Evolutionary conservation across 441 rosid genomes (phyloP), one percentile per base, ranked within the genome.

Genomic region (Melastoma candidum): DNA sequence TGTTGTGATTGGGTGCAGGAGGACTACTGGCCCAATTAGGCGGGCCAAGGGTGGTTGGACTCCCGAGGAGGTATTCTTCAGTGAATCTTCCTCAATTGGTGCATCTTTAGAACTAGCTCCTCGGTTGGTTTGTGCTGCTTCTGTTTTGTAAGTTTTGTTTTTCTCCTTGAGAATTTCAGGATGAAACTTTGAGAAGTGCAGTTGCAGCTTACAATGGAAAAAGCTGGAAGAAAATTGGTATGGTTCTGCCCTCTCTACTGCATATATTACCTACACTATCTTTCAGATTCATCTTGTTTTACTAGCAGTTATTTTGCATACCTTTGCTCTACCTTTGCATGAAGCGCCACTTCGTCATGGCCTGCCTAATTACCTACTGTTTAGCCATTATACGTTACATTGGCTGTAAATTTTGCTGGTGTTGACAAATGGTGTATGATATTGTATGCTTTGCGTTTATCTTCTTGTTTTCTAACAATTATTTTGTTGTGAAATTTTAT

Each of bases 141-240:
- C 7, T 12, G 8, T 58, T 48, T 22, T 24, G 1, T 53, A 49
- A 63, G 22, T 17, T 17, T 17, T 17, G 22, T 39, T 11, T 22
- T 49, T 6, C 7, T 48, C 36, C 41, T 54, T 53, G 27, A 61
- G 52, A 49, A 65, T 48, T 17, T 44, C 70, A 76, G 81, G 81
- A 76, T 62, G 12, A 53, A 50, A 32, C 58, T 49, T 61, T 76
- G 46, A 51, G n/a, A n/a, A 54, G 59, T 45, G 60, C 68, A 0
- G 81, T 79, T 46, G 48, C 47, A 4, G 72, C 60, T 51, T 67
- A 58, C 68, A 54, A 65, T 27, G 76, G 72, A 29, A 74, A 62
- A 67, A 68, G 74, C 39, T 76, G 82, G 85, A 76, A 57, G 71
- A 58, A 49, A 67, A 76, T 77, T 66, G 80, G 82, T 72, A 25